Percentiles rank a stretch among this genome's conserved stretches.
phyloP scores from a whole-genome alignment of 768 basidiomycete species.

The Mrakia gelida region DNA sequence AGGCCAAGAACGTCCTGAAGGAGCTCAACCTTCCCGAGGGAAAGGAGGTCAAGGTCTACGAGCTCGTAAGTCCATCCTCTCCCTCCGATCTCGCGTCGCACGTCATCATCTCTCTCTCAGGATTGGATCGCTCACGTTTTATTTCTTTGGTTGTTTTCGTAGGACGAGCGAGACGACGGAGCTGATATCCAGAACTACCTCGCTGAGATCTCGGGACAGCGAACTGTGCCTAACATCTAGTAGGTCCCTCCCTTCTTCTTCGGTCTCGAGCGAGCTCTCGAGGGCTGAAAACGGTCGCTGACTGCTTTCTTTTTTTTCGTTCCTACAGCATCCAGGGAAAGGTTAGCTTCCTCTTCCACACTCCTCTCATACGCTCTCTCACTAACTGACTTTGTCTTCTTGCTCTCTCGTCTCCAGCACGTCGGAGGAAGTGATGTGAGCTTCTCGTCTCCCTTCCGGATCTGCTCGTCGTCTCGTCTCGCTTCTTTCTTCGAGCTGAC shows the following conservation, averaged over 20 bases:
- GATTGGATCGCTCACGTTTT: neutral
- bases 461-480: no score
- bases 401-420: conserved; percentile 28
- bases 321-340: conserved; percentile 51
- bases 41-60: conserved; percentile 37
- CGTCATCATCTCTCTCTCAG: neutral
- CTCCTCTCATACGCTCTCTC: conserved; percentile 36
- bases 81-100: neutral
- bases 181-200: conserved; percentile 64
- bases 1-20: conserved; percentile 52
- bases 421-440: conserved; percentile 37
- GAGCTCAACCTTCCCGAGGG: conserved; percentile 34
- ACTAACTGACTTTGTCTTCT: neutral
- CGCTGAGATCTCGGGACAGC: conserved; percentile 57
- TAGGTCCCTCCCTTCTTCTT: neutral
- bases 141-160: neutral
- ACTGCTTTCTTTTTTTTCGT: neutral
- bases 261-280: neutral
- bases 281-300: neutral
- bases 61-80: conserved; percentile 32
- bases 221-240: no score
- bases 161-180: conserved; percentile 52
- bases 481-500: no score
- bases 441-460: no score
- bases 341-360: neutral